Evolutionary conservation across 805 yeast genomes (phyloP).

Genomic region (Yarrowia yakushimensis): DNA sequence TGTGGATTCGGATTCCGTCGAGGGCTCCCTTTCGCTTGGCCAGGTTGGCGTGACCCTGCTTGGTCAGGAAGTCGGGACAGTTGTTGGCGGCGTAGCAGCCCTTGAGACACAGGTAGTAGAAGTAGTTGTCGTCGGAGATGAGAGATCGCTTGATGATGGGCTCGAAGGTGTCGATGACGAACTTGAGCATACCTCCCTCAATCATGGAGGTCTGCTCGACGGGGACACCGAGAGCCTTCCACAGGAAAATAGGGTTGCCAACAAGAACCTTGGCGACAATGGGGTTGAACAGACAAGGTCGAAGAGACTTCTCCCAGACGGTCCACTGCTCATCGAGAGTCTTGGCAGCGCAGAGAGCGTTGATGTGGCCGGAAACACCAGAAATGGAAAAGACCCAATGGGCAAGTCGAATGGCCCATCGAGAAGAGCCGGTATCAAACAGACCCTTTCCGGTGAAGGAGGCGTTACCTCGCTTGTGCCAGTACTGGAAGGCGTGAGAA

Average conservation of each 20-base stretch:
- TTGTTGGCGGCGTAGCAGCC: slow-evolving; percentile 59
- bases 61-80: slow-evolving; percentile 73
- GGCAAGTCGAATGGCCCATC: slow-evolving; percentile 79
- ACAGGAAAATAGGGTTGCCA: slow-evolving; percentile 79
- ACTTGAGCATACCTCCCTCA: slow-evolving; percentile 65
- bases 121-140: slow-evolving; percentile 69
- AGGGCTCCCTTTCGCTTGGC: slow-evolving; percentile 50
- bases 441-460: slow-evolving; percentile 65
- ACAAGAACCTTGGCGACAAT: slow-evolving; percentile 61
- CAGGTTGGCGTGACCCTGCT: slow-evolving; percentile 53
- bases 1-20: slow-evolving; percentile 70
- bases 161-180: slow-evolving; percentile 73
- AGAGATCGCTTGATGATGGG: slow-evolving; percentile 64
- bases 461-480: slow-evolving; percentile 61
- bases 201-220: slow-evolving; percentile 79
- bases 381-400: slow-evolving; percentile 51
- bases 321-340: slow-evolving; percentile 59
- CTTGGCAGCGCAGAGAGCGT: slow-evolving; percentile 53
- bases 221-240: slow-evolving; percentile 91
- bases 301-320: slow-evolving; percentile 60
- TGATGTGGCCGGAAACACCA: slow-evolving; percentile 52
- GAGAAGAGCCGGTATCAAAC: slow-evolving; percentile 72
- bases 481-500: slow-evolving; percentile 75
- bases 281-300: slow-evolving; percentile 70
- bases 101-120: slow-evolving; percentile 64